phyloP scores from a whole-genome alignment of 2,329 filamentous ascomycete genomes.

The Aureobasidium subglaciale region DNA sequence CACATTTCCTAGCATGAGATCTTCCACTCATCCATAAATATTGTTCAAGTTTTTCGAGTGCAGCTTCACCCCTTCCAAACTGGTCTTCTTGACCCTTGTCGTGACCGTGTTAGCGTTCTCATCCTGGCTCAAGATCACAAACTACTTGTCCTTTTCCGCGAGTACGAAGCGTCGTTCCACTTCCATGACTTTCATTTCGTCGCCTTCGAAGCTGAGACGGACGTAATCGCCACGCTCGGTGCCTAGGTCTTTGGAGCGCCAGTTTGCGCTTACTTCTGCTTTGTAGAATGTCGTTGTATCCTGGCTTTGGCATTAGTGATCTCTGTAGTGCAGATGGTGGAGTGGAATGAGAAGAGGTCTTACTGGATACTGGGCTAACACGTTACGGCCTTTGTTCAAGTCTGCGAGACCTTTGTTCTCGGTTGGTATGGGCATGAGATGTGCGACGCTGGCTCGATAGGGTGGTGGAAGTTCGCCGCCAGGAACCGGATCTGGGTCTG shows the following conservation, averaged over 20 bases:
- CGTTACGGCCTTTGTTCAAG: conserved; percentile 35
- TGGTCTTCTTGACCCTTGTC: too few species aligned
- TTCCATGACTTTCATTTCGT: conserved; percentile 37
- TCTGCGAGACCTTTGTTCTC: conserved; percentile 36
- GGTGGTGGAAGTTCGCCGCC: conserved; percentile 25
- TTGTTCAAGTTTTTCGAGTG: too few species aligned
- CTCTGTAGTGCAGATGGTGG: too few species aligned
- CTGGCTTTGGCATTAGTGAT: background rate
- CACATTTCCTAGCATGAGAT: too few species aligned
- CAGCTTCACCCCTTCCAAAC: too few species aligned
- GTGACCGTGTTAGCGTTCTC: too few species aligned
- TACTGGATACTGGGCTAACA: conserved; percentile 42
- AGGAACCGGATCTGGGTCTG: conserved; percentile 37
- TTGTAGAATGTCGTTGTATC: conserved; percentile 49
- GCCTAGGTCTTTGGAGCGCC: conserved; percentile 32
- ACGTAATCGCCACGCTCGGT: conserved; percentile 29
- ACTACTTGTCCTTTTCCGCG: conserved; percentile 24
- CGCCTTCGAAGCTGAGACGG: conserved; percentile 42
- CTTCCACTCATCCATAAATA: too few species aligned
- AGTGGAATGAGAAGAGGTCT: background rate
- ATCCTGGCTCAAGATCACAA: too few species aligned
- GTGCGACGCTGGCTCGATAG: conserved; percentile 40
- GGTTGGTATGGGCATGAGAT: conserved; percentile 39
- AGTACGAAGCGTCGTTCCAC: conserved; percentile 46
- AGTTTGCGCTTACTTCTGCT: conserved; percentile 40